A percentile compares a stretch with the other conserved stretches of the same genome.
phyloP scores from a whole-genome alignment of 2,329 filamentous ascomycete species.

The Orbilia ellipsospora region DNA sequence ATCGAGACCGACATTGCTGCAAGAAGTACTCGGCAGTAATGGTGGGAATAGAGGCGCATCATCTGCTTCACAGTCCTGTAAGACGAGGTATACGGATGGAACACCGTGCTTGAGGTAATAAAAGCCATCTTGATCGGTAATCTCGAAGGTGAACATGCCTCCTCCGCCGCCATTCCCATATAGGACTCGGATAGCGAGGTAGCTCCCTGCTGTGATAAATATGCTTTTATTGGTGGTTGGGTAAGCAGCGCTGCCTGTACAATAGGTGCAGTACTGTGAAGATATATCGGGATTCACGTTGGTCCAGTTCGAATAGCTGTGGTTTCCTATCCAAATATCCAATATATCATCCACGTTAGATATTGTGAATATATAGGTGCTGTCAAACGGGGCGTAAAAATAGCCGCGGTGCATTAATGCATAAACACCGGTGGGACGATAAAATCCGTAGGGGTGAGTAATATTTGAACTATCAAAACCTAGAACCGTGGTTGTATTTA shows the following conservation, averaged over 20 bases:
- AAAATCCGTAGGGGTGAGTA: constrained; percentile 6
- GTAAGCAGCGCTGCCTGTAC: background rate
- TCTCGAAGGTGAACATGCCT: constrained; percentile 7
- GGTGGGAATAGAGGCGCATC: background rate
- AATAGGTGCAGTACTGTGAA: background rate
- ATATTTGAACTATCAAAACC: background rate
- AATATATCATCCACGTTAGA: constrained; percentile 13
- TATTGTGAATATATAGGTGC: constrained; percentile 2
- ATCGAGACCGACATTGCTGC: constrained; percentile 3
- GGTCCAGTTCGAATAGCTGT: background rate
- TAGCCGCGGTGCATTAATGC: constrained; percentile 23
- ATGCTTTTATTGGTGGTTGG: background rate
- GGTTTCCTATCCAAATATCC: constrained; percentile 4
- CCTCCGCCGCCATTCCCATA: constrained; percentile 12
- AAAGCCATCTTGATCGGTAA: constrained; percentile 8
- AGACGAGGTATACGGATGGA: background rate
- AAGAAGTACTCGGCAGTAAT: background rate
- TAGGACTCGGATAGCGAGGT: constrained; percentile 5
- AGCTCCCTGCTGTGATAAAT: background rate
- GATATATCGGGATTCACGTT: background rate
- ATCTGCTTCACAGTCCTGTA: constrained; percentile 9
- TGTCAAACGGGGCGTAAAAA: constrained; percentile 12
- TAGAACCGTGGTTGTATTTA: background rate
- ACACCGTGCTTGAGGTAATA: constrained; percentile 13
- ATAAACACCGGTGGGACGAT: constrained; percentile 1